Percentiles rank a stretch among this genome's conserved stretches.
phyloP scores from a whole-genome alignment of 768 basidiomycete species.

The Termitomyces sp. region DNA sequence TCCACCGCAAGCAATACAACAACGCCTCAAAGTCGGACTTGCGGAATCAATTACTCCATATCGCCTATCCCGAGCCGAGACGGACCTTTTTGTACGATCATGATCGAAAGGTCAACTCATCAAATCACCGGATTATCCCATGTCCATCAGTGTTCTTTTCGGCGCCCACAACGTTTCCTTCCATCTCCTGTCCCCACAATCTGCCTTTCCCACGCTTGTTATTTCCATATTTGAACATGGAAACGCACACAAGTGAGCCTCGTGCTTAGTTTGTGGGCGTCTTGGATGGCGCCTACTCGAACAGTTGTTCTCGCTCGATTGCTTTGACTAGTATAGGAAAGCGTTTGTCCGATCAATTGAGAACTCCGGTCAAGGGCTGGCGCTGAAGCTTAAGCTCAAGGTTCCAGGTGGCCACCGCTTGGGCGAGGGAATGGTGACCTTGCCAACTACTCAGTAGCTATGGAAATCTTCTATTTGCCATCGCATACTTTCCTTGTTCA shows the following conservation, averaged over 20 bases:
- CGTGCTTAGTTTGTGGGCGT: not conserved
- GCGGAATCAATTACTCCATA: not conserved
- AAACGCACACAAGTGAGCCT: not conserved
- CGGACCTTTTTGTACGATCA: not conserved
- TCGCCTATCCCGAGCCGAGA: not conserved
- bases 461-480: not conserved
- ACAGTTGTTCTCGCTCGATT: not conserved
- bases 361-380: not conserved
- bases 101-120: not conserved
- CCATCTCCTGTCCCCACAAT: not conserved
- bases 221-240: not conserved
- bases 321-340: not conserved
- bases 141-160: not conserved
- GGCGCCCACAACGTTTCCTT: not conserved
- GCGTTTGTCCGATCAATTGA: not conserved
- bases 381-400: not conserved
- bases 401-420: not conserved
- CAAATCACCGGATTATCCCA: not conserved
- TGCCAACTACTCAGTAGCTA: not conserved
- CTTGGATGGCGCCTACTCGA: not conserved
- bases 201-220: not conserved
- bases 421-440: not conserved
- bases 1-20: not conserved
- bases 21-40: not conserved
- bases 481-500: not conserved